These are phyloP conservation scores for Pterothamnion heteromorphum DNA, from an alignment of 31 red algal genomes.

Conservation along the genomic window DNA sequence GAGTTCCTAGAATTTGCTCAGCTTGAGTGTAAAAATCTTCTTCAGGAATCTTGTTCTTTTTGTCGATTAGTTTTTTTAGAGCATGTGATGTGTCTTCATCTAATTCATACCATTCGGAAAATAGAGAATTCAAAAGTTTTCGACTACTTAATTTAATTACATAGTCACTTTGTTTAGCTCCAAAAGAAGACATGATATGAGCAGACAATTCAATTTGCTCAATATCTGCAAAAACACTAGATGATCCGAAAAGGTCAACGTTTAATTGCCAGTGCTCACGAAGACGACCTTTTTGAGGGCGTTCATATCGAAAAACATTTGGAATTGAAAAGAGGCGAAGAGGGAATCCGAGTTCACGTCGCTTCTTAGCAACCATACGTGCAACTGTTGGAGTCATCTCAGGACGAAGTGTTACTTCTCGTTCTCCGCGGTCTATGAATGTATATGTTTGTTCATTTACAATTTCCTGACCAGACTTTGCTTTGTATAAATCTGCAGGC, in stretches of 20 bases:
- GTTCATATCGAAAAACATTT: background rate
- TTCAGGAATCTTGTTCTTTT: background rate
- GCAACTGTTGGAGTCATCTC: background rate
- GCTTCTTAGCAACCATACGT: background rate
- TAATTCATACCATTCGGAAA: background rate
- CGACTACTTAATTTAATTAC: background rate
- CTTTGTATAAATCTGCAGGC: background rate
- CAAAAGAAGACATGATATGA: background rate
- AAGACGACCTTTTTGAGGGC: background rate
- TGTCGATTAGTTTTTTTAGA: background rate
- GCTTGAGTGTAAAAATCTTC: background rate
- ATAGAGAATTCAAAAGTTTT: background rate
- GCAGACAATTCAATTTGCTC: background rate
- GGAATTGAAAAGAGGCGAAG: background rate
- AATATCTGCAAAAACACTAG: background rate
- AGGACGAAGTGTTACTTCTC: background rate
- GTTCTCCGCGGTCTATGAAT: background rate
- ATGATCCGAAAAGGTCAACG: background rate
- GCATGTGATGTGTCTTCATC: background rate
- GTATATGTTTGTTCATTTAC: background rate
- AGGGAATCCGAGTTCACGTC: background rate
- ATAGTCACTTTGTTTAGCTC: background rate
- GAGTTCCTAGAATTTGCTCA: background rate
- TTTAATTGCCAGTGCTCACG: background rate
- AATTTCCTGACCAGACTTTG: background rate